These are phyloP conservation scores for Melanomma pulvis-pyrius DNA, from an alignment of 495 filamentous ascomycete species.

Conservation along the genomic window DNA sequence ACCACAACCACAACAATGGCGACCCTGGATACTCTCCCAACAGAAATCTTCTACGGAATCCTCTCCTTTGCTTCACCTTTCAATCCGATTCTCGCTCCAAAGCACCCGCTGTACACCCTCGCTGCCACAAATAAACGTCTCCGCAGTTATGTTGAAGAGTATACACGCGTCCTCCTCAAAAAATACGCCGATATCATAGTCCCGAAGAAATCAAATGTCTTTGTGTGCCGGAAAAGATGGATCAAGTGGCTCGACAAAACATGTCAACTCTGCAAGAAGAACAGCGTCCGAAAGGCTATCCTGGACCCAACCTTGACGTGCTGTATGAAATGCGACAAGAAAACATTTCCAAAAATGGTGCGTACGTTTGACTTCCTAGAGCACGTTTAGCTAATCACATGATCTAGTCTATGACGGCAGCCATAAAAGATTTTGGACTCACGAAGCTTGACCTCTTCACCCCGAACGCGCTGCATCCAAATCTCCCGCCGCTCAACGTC, in stretches of 20 bases:
- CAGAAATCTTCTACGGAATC: slow-evolving; percentile 23
- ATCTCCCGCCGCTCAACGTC: slow-evolving; percentile 8
- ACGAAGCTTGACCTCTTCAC: slow-evolving; percentile 33
- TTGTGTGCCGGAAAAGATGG: slow-evolving; percentile 15
- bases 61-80: slow-evolving; percentile 16
- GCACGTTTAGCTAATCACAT: no score
- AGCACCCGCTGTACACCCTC: slow-evolving; percentile 14
- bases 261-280: slow-evolving; percentile 19
- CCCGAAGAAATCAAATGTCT: neutral
- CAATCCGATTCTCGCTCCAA: neutral
- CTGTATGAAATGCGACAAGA: slow-evolving; percentile 18
- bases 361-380: neutral
- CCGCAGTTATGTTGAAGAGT: slow-evolving; percentile 20
- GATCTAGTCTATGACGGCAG: slow-evolving; percentile 28
- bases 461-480: slow-evolving; percentile 20
- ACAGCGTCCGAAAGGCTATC: slow-evolving; percentile 12
- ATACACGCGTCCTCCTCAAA: slow-evolving; percentile 20
- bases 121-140: slow-evolving; percentile 8
- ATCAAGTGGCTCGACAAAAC: slow-evolving; percentile 10
- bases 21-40: slow-evolving; percentile 15
- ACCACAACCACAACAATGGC: neutral
- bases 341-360: slow-evolving; percentile 23
- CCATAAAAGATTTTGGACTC: neutral
- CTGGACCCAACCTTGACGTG: slow-evolving; percentile 18
- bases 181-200: slow-evolving; percentile 1